A percentile compares a stretch with the other conserved stretches of the same genome.
Evolutionary conservation across 2,329 filamentous ascomycete species (phyloP).

Genomic region (Orbilia javanica): DNA sequence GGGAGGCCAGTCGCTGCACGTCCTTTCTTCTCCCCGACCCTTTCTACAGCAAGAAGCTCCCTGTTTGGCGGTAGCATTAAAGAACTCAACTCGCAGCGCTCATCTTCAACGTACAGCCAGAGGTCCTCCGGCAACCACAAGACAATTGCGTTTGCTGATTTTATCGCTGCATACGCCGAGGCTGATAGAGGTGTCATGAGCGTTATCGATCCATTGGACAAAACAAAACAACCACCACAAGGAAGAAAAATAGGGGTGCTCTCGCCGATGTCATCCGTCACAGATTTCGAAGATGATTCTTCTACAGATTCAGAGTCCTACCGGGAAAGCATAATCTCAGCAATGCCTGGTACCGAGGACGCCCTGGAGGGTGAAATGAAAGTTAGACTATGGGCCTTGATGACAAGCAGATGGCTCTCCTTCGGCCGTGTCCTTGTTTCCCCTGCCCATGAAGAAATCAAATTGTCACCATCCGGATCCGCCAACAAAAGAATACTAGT

Average conservation of each 20-base stretch:
- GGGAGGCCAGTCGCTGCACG: constrained; percentile 46
- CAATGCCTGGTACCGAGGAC: constrained; percentile 65
- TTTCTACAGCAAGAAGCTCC: constrained; percentile 47
- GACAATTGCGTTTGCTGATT: constrained; percentile 56
- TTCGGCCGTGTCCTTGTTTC: constrained; percentile 87
- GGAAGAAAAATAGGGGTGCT: constrained; percentile 49
- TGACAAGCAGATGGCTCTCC: constrained; percentile 87
- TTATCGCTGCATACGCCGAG: constrained; percentile 52
- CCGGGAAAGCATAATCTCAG: constrained; percentile 62
- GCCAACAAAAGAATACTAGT: constrained; percentile 77
- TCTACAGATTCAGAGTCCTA: constrained; percentile 54
- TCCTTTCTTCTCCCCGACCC: constrained; percentile 51
- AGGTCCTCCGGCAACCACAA: constrained; percentile 56
- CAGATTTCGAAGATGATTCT: constrained; percentile 53
- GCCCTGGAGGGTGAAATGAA: constrained; percentile 75
- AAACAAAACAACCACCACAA: constrained; percentile 59
- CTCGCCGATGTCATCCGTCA: constrained; percentile 56
- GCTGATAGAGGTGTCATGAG: constrained; percentile 48
- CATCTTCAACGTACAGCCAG: constrained; percentile 54
- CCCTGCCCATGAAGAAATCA: constrained; percentile 79
- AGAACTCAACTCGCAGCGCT: constrained; percentile 49
- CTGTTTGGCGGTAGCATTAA: constrained; percentile 47
- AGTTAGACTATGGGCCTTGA: constrained; percentile 82
- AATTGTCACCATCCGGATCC: constrained; percentile 60
- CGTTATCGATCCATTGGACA: constrained; percentile 58